These are phyloP conservation scores for Chaetomium globosum DNA, from an alignment of 2,329 filamentous ascomycete species.

Conservation along the genomic window DNA sequence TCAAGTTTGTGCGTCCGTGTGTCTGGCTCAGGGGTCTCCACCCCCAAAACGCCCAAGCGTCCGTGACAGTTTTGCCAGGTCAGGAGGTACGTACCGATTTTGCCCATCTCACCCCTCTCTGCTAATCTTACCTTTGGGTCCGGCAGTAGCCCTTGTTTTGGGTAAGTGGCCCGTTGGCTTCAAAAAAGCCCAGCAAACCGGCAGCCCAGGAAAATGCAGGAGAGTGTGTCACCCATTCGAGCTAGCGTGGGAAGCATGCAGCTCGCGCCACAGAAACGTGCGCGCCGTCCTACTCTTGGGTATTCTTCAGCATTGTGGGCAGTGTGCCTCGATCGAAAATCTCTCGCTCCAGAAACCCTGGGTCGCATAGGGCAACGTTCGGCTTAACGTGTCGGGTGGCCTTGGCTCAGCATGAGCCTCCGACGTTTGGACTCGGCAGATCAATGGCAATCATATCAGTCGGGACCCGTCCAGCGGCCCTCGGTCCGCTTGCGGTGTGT, in stretches of 20 bases:
- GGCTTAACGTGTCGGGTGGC: slow-evolving; percentile 5
- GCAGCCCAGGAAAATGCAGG: slow-evolving; percentile 27
- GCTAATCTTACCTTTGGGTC: slow-evolving; percentile 37
- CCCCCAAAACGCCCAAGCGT: slow-evolving; percentile 43
- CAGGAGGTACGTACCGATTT: slow-evolving; percentile 30
- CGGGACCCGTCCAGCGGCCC: slow-evolving; percentile 25
- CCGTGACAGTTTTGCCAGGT: slow-evolving; percentile 39
- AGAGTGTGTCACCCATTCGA: slow-evolving; percentile 26
- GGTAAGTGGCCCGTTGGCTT: slow-evolving; percentile 38
- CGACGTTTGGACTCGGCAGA: slow-evolving; percentile 47
- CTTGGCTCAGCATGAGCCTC: slow-evolving; percentile 38
- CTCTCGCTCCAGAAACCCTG: slow-evolving; percentile 5
- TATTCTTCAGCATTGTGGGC: slow-evolving; percentile 1
- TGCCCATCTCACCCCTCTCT: slow-evolving; percentile 17
- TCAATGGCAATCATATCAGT: slow-evolving; percentile 42
- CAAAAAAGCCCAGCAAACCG: slow-evolving; percentile 33
- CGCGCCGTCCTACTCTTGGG: slow-evolving; percentile 11
- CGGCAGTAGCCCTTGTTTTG: slow-evolving; percentile 39
- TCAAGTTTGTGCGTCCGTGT: slow-evolving; percentile 45
- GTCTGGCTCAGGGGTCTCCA: slow-evolving; percentile 40
- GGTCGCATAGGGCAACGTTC: slow-evolving; percentile 12
- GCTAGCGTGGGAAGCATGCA: slow-evolving; percentile 30
- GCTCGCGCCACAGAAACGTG: slow-evolving; percentile 25
- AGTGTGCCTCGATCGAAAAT: neutral
- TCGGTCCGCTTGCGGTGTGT: slow-evolving; percentile 21